These are phyloP conservation scores for Purshia tridentata DNA, from an alignment of 306 rosid genomes.

Conservation along the genomic window DNA sequence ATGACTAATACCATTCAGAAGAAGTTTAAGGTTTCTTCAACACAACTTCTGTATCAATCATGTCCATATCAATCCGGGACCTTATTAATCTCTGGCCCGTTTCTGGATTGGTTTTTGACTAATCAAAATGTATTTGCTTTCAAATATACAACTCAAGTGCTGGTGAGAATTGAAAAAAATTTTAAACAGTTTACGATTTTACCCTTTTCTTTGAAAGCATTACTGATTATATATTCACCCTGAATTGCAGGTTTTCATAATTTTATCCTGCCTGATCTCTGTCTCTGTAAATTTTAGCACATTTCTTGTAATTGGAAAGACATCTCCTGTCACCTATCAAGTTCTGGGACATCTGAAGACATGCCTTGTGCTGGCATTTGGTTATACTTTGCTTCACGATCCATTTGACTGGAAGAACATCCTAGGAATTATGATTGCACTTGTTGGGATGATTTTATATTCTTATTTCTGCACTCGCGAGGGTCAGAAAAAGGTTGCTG, in stretches of 20 bases:
- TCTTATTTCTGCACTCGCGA: constrained; percentile 72
- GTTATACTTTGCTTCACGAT: constrained; percentile 77
- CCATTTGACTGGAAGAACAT: constrained; percentile 96
- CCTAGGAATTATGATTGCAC: constrained; percentile 72
- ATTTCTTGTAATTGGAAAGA: constrained; percentile 91
- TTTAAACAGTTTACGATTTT: background rate
- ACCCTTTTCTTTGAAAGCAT: background rate
- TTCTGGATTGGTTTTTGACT: constrained; percentile 74
- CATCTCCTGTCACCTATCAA: constrained; percentile 96
- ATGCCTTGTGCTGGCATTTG: constrained; percentile 88
- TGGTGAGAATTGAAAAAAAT: constrained; percentile 59
- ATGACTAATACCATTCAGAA: constrained; percentile 98
- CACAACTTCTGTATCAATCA: constrained; percentile 94
- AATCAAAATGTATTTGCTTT: constrained; percentile 74
- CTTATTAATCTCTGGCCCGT: constrained; percentile 84
- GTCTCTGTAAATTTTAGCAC: constrained; percentile 97
- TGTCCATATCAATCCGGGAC: constrained; percentile 87
- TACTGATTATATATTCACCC: constrained; percentile 17
- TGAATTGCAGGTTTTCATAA: constrained; percentile 65
- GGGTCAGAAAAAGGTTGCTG: constrained; percentile 71
- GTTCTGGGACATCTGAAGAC: constrained; percentile 98
- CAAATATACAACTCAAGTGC: constrained; percentile 82
- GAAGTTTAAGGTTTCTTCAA: constrained; percentile 91
- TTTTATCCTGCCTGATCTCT: constrained; percentile 86
- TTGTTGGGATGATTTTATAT: constrained; percentile 84